phyloP scores from a whole-genome alignment of 805 yeast species.

The Ogataea ganodermae region DNA sequence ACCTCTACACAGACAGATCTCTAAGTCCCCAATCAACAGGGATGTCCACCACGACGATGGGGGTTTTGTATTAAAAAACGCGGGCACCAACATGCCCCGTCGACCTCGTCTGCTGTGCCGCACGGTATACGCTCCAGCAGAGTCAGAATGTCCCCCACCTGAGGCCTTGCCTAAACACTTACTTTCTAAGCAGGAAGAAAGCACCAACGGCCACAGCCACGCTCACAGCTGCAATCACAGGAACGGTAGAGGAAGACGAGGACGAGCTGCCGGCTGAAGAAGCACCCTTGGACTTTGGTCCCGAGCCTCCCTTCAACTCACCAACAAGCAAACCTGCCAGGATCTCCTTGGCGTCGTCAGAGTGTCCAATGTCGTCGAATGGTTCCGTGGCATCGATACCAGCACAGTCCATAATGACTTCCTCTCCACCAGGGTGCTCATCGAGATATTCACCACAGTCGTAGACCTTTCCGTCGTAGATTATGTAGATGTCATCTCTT shows the following conservation, averaged over 20 bases:
- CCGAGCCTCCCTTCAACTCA: conserved; percentile 66
- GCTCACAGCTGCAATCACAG: conserved; percentile 37
- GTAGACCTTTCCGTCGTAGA: conserved; percentile 78
- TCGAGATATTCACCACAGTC: conserved; percentile 70
- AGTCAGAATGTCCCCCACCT: not conserved
- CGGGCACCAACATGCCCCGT: not conserved
- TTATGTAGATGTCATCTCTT: conserved; percentile 83
- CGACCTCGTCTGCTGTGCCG: not conserved
- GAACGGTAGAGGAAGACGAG: conserved; percentile 17
- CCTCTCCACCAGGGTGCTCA: conserved; percentile 76
- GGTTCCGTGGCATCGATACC: conserved; percentile 75
- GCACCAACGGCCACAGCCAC: conserved; percentile 45
- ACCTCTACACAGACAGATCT: conserved; percentile 7
- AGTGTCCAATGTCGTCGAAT: conserved; percentile 91
- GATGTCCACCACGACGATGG: not conserved
- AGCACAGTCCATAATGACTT: conserved; percentile 77
- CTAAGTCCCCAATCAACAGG: conserved; percentile 6
- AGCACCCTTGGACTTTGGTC: conserved; percentile 41
- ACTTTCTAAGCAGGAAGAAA: conserved; percentile 37
- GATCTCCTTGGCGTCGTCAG: conserved; percentile 89
- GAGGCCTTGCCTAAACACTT: not conserved
- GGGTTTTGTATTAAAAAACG: not conserved
- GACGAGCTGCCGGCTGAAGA: conserved; percentile 18
- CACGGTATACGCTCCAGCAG: not conserved
- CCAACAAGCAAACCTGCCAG: conserved; percentile 74